Base-by-base conservation (phyloP, 2,329 filamentous ascomycete species). In the Fusarium fujikuroi region DNA sequence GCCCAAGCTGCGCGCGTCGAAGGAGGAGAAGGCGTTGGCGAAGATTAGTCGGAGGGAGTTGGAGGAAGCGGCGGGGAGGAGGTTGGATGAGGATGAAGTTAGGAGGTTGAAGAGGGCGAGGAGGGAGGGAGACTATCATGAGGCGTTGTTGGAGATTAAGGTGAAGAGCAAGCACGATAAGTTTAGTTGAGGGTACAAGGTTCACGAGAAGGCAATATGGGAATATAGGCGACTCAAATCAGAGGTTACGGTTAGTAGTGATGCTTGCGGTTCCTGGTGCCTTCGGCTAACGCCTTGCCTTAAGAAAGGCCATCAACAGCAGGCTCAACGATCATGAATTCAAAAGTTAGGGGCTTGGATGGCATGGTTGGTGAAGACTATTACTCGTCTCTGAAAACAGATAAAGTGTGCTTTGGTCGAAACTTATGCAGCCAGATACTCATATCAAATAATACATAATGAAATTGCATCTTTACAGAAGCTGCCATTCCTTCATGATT, bases 121-220 rank as follows among this genome's bases (percentile, higher is more conserved):
- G 80, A 89, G 90, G 76, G 93, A 98, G 76, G 96, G 96, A 1
- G 92, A 95, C 80, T 98, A 96, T 80, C 93, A 98, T 80, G 95
- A 98, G 84, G 89, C 89, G 75, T 83, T 98, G 78, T 83, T 98
- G 73, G 92, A 97, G 83, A 86, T 98, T 62, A 96, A 95, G 82
- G 92, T 96, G 36, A 97, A 97, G 85, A 91, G 91, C 63, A 97
- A 97, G 84, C 95, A 97, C 83, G 95, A 97, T 83, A 97, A 97
- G 82, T 97, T 80, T 75, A 80, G 81, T 15, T 84, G 71, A 82
- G 28, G 18, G 21, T 8, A 42, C 30, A 34, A 46, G 37, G 19
- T 12, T 30, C 23, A 11, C 34, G 16, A 32, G 19, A 37, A n/a
- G 25, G 12, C 1, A 34, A 9, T 14, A 39, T 39, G 44, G n/a